These are phyloP conservation scores for Hypsizygus ulmarius DNA, from an alignment of 1,284 basidiomycete species.

Conservation along the genomic window DNA sequence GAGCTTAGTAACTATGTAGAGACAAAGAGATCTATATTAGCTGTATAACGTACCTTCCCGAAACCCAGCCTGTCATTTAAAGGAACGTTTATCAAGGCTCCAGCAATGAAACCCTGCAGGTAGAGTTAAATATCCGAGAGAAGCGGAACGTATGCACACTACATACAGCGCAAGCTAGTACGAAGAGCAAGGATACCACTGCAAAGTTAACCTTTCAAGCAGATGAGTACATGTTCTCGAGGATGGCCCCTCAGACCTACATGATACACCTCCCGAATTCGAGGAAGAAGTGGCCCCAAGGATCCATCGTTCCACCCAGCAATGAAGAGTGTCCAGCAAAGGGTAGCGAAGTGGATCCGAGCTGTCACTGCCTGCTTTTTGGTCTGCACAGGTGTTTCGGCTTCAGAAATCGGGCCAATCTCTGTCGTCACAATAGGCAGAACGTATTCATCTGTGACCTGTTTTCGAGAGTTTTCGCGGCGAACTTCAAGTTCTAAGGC, in stretches of 20 bases:
- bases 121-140: neutral
- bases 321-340: slow-evolving; percentile 38
- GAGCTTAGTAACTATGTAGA: slow-evolving; percentile 29
- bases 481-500: slow-evolving; percentile 7
- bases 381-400: slow-evolving; percentile 6
- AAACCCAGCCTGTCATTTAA: slow-evolving; percentile 58
- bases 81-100: slow-evolving; percentile 51
- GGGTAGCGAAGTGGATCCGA: slow-evolving; percentile 31
- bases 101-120: slow-evolving; percentile 50
- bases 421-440: neutral
- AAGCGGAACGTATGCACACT: neutral
- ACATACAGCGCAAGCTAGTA: slow-evolving; percentile 40
- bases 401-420: neutral
- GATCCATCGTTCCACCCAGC: slow-evolving; percentile 60
- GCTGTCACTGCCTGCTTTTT: slow-evolving; percentile 17
- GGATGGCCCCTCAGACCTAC: slow-evolving; percentile 29
- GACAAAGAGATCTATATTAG: slow-evolving; percentile 16
- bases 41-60: slow-evolving; percentile 45
- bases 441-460: slow-evolving; percentile 8
- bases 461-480: slow-evolving; percentile 11
- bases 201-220: slow-evolving; percentile 16
- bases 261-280: slow-evolving; percentile 52
- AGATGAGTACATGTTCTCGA: neutral
- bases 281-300: slow-evolving; percentile 53
- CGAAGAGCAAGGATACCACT: slow-evolving; percentile 48